Percentiles rank a stretch among this genome's conserved stretches.
These are phyloP conservation scores for Mycena galopus DNA, from an alignment of 768 basidiomycete species.

Conservation along the genomic window DNA sequence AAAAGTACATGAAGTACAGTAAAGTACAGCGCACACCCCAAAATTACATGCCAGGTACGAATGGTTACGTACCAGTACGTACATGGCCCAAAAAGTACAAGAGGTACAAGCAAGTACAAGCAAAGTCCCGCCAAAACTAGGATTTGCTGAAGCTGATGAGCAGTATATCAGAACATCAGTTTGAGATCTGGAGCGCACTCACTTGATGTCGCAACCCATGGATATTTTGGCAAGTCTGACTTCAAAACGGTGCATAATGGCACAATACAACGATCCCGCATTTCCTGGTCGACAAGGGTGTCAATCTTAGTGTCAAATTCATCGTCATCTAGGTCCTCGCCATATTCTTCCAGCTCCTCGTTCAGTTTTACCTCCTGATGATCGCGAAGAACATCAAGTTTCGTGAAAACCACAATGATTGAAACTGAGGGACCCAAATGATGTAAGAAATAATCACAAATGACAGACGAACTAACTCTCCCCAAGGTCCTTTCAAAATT, in stretches of 20 bases:
- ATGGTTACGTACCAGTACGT: too few relatives aligned
- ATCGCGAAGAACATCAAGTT: slow-evolving; percentile 16
- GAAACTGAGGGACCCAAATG: background rate
- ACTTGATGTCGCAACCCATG: slow-evolving; percentile 20
- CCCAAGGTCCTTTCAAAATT: background rate
- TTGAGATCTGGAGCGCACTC: background rate
- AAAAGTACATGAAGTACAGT: too few relatives aligned
- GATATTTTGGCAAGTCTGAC: background rate
- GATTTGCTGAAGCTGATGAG: too few relatives aligned
- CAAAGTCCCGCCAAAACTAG: too few relatives aligned
- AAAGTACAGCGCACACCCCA: too few relatives aligned
- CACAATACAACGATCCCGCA: slow-evolving; percentile 3
- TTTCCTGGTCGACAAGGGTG: background rate
- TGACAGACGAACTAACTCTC: background rate
- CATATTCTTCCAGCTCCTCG: background rate
- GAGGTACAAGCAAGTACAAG: too few relatives aligned
- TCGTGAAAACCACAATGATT: slow-evolving; percentile 14
- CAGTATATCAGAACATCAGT: background rate
- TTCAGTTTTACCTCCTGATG: background rate
- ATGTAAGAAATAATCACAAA: background rate
- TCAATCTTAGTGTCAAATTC: background rate
- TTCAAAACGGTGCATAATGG: slow-evolving; percentile 4
- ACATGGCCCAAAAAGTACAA: too few relatives aligned
- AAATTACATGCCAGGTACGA: too few relatives aligned
- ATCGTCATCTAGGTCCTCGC: background rate